Evolutionary conservation across 2,329 filamentous ascomycete genomes (phyloP), one percentile per base, ranked within the genome.

Genomic region (Trichophyton rubrum): DNA sequence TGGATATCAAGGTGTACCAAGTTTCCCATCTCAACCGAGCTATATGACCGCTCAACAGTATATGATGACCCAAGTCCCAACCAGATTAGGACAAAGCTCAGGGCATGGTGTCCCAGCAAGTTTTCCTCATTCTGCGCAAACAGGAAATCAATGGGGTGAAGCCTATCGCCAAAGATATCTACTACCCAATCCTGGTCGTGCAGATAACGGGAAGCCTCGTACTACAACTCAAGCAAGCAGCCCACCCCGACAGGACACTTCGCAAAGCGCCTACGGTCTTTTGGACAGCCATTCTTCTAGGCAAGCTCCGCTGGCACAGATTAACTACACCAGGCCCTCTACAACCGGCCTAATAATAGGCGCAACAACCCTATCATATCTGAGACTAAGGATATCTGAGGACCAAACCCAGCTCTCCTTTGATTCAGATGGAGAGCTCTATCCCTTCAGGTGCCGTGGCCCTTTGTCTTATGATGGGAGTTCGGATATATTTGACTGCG

Each of bases 401-500:
- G 43, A 59, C 24, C 43, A 61, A 22, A 55, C 63, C 11, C 56
- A 1, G 24, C 64, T 64, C n/a, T 61, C 13, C 43, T 58, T 72
- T 22, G 64, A 68, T 55, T 59, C 62, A 5, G 58, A 61, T 7
- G 70, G 69, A 8, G 55, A 33, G 22, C 13, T 55, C 7, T 68
- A 66, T 40, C 64, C 66, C 8, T 69, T 66, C 40, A 66, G 68
- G 33, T 71, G 71, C 2, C 68, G 70, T 3, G 73, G 72, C 1
- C 72, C 73, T 5, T 59, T 70, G 8, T 68, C 67, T 59, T 17
- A 33, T 3, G 35, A 56, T 59, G 17, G 33, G 1, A 63, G 62
- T n/a, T 70, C 71, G 8, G 66, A 64, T 59, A 62, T 64, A 8
- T 62, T 73, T 13, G 72, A 75, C 56, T 68, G 67, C 53, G 62